Conservation (phyloP, 345 rosid genomes). For the Cardiospermum halicacabum region DNA sequence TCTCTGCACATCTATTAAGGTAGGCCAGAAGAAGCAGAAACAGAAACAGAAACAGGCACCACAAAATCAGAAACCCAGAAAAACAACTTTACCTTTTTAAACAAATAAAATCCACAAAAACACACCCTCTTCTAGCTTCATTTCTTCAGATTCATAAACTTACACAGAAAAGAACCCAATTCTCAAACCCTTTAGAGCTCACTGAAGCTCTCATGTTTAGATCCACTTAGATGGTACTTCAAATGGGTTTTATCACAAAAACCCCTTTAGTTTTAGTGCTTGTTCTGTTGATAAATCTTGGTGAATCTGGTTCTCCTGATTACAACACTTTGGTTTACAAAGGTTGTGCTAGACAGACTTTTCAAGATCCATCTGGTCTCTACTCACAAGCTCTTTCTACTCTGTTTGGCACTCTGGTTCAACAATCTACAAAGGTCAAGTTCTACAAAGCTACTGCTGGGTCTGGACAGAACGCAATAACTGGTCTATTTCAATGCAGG, state of each 20-base stretch:
- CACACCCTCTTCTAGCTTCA: constrained; percentile 15
- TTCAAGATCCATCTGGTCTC: constrained; percentile 77
- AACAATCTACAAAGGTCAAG: constrained; percentile 73
- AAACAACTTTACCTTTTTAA: not conserved
- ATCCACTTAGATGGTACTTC: constrained; percentile 28
- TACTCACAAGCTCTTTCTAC: constrained; percentile 88
- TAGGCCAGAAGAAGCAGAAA: constrained; percentile 24
- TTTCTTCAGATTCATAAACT: constrained; percentile 15
- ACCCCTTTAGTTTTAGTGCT: constrained; percentile 27
- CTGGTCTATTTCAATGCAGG: constrained; percentile 92
- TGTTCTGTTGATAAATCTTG: constrained; percentile 35
- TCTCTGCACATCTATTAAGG: constrained; percentile 28
- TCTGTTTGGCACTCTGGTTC: constrained; percentile 73
- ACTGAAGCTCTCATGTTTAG: constrained; percentile 48
- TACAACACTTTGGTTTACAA: constrained; percentile 71
- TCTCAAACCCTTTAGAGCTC: constrained; percentile 16
- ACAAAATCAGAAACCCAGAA: constrained; percentile 8
- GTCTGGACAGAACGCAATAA: constrained; percentile 61
- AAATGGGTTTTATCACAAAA: constrained; percentile 44
- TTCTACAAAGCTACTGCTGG: constrained; percentile 86
- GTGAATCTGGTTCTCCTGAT: constrained; percentile 52
- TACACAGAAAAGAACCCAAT: constrained; percentile 14
- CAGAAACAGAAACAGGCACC: constrained; percentile 16
- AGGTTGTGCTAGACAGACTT: constrained; percentile 75
- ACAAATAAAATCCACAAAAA: not conserved